Base-by-base conservation (phyloP, 2,329 filamentous ascomycete genomes). In the Basipetospora chlamydospora region DNA sequence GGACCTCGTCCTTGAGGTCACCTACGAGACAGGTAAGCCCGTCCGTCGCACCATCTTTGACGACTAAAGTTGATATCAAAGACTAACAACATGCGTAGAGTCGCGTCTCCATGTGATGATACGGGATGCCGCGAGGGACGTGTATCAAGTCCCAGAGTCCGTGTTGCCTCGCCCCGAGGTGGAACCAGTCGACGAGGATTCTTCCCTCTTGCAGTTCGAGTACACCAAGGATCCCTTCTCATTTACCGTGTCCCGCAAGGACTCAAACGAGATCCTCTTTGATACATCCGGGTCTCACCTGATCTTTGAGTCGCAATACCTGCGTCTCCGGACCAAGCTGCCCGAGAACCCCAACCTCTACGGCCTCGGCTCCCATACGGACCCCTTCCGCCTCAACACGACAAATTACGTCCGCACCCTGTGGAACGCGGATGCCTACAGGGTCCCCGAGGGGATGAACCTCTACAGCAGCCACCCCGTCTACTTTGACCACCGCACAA, bases 231-330 rank as follows among this genome's bases (percentile, higher is more conserved):
- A 51, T 4, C 77, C 78, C 0, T 81, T 82, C 58, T 73, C 67
- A 16, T 84, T 83, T 54, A 61, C 60, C 0, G 64, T 84, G 4
- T 47, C 45, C 4, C 50, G 59, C 7, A 41, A 45, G 5, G 42
- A 43, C 21, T 52, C 52, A 1, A 47, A 47, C 3, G 55, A 60
- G 22, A 58, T 70, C 6, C 52, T 84, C 4, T 83, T 84, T 35
- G 74, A 85, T 47, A 80, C 78, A 0, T 71, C 70, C 2, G 74
- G 64, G 2, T 67, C 69, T 5, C 61, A 62, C 5, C 57, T 87
- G 15, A 60, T 87, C 30, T 86, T 84, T 46, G 75, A 86, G 55
- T 71, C 72, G 16, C 80, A 86, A 53, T 86, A 83, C 49, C 55
- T 86, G 18, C 70, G 74, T 13, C 60, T 86, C 38, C 66, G 76